A percentile compares a stretch with the other conserved stretches of the same genome.
These are phyloP conservation scores for Penicillium sp. DNA, from an alignment of 2,329 filamentous ascomycete species.

Conservation along the genomic window DNA sequence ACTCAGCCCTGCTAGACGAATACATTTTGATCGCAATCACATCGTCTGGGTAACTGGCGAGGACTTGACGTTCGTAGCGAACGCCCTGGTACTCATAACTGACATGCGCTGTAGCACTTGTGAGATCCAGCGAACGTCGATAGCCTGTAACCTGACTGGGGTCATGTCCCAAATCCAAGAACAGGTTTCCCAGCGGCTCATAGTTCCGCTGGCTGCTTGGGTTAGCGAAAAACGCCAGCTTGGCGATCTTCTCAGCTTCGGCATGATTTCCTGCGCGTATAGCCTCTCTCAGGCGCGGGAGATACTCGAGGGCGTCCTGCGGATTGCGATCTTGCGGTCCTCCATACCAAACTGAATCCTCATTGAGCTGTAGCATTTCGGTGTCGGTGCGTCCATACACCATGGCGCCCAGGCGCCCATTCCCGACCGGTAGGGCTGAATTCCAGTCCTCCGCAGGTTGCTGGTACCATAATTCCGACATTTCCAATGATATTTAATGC, in stretches of 20 bases:
- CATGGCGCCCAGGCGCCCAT: conserved; percentile 49
- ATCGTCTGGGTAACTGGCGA: conserved; percentile 44
- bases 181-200: conserved; percentile 43
- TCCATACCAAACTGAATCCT: conserved; percentile 50
- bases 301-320: conserved; percentile 34
- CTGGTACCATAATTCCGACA: conserved; percentile 31
- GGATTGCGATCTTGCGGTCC: conserved; percentile 45
- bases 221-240: conserved; percentile 44
- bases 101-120: conserved; percentile 35
- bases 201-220: conserved; percentile 49
- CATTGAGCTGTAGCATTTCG: conserved; percentile 48
- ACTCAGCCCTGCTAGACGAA: conserved; percentile 22
- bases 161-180: conserved; percentile 41
- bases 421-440: conserved; percentile 48
- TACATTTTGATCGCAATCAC: conserved; percentile 37
- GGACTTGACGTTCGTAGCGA: conserved; percentile 34
- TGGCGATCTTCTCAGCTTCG: conserved; percentile 43
- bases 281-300: conserved; percentile 39
- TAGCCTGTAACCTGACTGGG: conserved; percentile 31
- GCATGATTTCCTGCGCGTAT: conserved; percentile 40
- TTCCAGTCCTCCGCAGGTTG: conserved; percentile 32
- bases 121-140: conserved; percentile 40
- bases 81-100: conserved; percentile 37
- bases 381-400: conserved; percentile 44
- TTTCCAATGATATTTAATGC: not conserved